Evolutionary conservation across 768 basidiomycete species (phyloP), one percentile per base, ranked within the genome.

Genomic region (Lanmaoa rubissima): DNA sequence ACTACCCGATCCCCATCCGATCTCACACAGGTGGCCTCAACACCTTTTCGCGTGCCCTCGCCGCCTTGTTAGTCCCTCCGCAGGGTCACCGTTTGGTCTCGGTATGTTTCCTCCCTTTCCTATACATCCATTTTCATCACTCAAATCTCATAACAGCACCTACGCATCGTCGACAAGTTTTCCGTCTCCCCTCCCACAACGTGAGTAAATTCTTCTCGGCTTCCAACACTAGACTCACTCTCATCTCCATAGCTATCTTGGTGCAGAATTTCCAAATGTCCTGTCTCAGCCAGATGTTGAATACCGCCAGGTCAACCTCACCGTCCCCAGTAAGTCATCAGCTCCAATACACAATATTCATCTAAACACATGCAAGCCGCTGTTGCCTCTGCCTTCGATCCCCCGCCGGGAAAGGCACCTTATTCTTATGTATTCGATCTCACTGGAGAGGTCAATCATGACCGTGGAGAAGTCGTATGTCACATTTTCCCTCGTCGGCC

Each of bases 361-460:
- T 53, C 62, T 71, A 35, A 62, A 9, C 14, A 41, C 50, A 19
- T 55, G 51, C 58, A 39, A 92, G 91, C 83, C 38, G 83, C 82
- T 21, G 85, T 94, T 50, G 74, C 82, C 40, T 77, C 85, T 19
- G 77, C 78, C 34, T 94, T 91, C 61, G 86, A 89, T 55, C 87
- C 90, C 10, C 82, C 85, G 1, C 81, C 82, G 57, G 90, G 88
- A 51, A 75, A 82, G 60, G 71, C 79, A n/a, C 78, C 86, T 5
- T 94, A 86, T 70, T 78, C 85, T 55, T 87, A 88, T 71, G 88
- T 94, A 21, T 93, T 93, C 70, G 92, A 94, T 75, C 83, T 87
- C 62, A 88, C 89, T 3, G 92, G 92, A 42, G 92, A 94, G 70
- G 76, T 90, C 54, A 81, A 82, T 53, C 80, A 81, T 63, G 90